Conservation (phyloP, 768 basidiomycete genomes). For the Russula brevipes region DNA sequence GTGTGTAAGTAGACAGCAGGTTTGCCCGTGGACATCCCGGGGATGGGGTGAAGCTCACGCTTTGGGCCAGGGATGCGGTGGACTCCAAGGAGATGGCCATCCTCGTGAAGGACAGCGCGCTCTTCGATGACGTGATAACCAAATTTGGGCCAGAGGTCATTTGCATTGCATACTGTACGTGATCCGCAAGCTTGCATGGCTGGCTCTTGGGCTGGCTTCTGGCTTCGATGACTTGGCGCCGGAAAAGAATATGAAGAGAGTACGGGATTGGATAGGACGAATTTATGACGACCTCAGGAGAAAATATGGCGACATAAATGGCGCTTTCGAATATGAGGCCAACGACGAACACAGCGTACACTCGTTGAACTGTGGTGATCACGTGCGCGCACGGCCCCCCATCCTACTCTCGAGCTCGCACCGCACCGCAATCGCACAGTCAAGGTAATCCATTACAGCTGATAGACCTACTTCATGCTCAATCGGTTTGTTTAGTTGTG, state of each 20-base stretch:
- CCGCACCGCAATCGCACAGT: no score
- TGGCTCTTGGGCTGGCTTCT: slow-evolving; percentile 28
- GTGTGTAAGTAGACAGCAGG: slow-evolving; percentile 81
- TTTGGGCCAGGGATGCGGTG: slow-evolving; percentile 66
- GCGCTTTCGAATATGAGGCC: slow-evolving; percentile 44
- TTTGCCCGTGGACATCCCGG: slow-evolving; percentile 59
- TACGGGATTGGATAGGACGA: slow-evolving; percentile 73
- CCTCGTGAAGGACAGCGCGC: slow-evolving; percentile 79
- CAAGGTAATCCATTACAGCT: no score
- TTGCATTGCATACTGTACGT: slow-evolving; percentile 43
- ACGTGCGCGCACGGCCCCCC: no score
- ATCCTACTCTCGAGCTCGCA: no score
- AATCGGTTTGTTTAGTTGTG: no score
- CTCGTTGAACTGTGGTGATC: slow-evolving; percentile 30
- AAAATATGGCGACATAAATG: slow-evolving; percentile 35
- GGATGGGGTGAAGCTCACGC: slow-evolving; percentile 42
- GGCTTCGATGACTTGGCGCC: slow-evolving; percentile 35
- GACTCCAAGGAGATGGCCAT: slow-evolving; percentile 75
- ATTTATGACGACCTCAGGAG: slow-evolving; percentile 39
- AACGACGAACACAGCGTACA: slow-evolving; percentile 32
- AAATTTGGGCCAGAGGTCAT: slow-evolving; percentile 57
- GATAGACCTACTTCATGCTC: no score
- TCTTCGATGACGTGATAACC: slow-evolving; percentile 67
- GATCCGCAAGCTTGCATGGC: slow-evolving; percentile 34
- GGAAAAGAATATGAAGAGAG: slow-evolving; percentile 53